A percentile compares a stretch with the other conserved stretches of the same genome.
Evolutionary conservation across 495 filamentous ascomycete species (phyloP).

Genomic region (Aspergillus bertholletiae): DNA sequence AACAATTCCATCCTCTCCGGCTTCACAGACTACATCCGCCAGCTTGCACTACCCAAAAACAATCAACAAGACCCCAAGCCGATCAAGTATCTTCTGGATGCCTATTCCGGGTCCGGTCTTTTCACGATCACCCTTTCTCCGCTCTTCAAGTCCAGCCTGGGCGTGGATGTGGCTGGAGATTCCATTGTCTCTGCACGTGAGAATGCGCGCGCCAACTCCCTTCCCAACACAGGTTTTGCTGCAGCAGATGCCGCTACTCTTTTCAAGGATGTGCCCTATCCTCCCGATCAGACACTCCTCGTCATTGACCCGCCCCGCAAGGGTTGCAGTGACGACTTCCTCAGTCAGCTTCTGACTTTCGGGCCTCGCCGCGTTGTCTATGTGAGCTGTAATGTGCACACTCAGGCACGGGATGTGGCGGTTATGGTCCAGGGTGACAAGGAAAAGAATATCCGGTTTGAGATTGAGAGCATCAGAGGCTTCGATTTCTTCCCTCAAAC

Average conservation of each 20-base stretch:
- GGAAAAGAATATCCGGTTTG: constrained; percentile 58
- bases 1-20: constrained; percentile 95
- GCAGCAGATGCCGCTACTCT: constrained; percentile 79
- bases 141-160: constrained; percentile 67
- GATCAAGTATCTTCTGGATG: constrained; percentile 88
- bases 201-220: constrained; percentile 74
- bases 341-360: constrained; percentile 72
- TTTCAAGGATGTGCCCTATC: constrained; percentile 69
- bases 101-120: constrained; percentile 94
- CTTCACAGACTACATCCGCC: constrained; percentile 89
- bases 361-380: constrained; percentile 80
- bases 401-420: constrained; percentile 90
- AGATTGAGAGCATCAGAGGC: constrained; percentile 86
- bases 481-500: constrained; percentile 99
- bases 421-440: constrained; percentile 66
- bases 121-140: constrained; percentile 92
- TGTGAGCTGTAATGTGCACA: constrained; percentile 96
- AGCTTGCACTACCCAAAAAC: constrained; percentile 58
- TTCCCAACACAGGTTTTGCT: constrained; percentile 73
- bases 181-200: constrained; percentile 71
- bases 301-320: constrained; percentile 94
- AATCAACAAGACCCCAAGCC: constrained; percentile 30
- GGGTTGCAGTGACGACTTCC: constrained; percentile 83
- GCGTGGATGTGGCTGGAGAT: constrained; percentile 66
- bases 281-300: constrained; percentile 76